Percentiles rank a stretch among this genome's conserved stretches.
These are phyloP conservation scores for Penicillium psychrofluorescens DNA, from an alignment of 495 filamentous ascomycete species.

Conservation along the genomic window DNA sequence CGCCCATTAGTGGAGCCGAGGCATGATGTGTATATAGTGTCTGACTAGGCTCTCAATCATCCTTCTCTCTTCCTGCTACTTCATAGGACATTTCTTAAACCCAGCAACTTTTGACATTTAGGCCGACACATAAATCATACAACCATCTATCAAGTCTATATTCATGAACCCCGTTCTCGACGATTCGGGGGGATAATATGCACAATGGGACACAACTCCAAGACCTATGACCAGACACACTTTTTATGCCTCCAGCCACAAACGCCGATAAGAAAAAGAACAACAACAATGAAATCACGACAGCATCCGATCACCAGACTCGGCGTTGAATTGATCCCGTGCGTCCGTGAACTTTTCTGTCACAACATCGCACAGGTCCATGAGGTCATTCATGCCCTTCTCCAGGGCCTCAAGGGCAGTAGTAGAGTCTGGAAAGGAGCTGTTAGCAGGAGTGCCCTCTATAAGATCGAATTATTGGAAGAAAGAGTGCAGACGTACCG, in stretches of 20 bases:
- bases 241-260: constrained; percentile 9
- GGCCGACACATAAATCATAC: neutral
- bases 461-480: neutral
- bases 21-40: constrained; percentile 40
- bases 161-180: too few relatives aligned
- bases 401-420: constrained; percentile 77
- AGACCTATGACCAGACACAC: neutral
- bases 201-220: too few relatives aligned
- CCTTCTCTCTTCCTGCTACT: neutral
- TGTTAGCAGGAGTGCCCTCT: neutral
- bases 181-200: too few relatives aligned
- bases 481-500: constrained; percentile 46
- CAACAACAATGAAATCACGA: constrained; percentile 8
- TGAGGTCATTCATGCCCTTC: constrained; percentile 81
- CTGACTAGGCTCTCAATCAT: constrained; percentile 25
- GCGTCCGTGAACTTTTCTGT: constrained; percentile 70
- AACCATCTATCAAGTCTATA: neutral
- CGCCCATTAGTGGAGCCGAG: constrained; percentile 14
- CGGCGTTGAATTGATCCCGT: constrained; percentile 54
- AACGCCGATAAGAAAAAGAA: constrained; percentile 10
- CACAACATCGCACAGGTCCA: constrained; percentile 88
- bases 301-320: constrained; percentile 29
- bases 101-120: too few relatives aligned
- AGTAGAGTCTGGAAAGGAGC: constrained; percentile 52
- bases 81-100: neutral